These are phyloP conservation scores for Sanguinoderma infundibulare DNA, from an alignment of 1,284 basidiomycete genomes.

Conservation along the genomic window DNA sequence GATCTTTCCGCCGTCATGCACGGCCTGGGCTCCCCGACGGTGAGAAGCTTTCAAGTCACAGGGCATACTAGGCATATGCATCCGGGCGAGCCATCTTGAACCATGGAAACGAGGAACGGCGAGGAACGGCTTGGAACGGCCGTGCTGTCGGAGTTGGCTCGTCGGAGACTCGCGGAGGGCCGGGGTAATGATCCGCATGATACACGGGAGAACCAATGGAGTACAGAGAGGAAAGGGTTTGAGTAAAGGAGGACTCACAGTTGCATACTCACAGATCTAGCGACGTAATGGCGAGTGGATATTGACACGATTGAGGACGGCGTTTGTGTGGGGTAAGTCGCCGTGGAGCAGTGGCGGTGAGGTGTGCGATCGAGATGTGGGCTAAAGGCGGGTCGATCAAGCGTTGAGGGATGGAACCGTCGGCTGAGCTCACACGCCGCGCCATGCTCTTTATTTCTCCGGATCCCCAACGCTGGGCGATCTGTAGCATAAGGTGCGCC, in stretches of 20 bases:
- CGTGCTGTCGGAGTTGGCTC: too few species aligned
- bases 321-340: slow-evolving; percentile 18
- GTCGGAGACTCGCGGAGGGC: too few species aligned
- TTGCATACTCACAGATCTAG: too few species aligned
- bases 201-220: not conserved
- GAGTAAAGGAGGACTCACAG: too few species aligned
- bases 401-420: not conserved
- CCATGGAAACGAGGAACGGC: slow-evolving; percentile 16
- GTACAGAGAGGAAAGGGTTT: not conserved
- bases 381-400: slow-evolving; percentile 4
- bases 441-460: not conserved
- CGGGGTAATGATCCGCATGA: not conserved
- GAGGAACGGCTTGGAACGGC: not conserved
- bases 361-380: not conserved
- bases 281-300: not conserved
- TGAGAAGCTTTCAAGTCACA: too few species aligned
- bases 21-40: too few species aligned
- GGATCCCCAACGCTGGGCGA: not conserved
- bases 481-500: slow-evolving; percentile 7
- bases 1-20: too few species aligned
- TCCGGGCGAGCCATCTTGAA: not conserved
- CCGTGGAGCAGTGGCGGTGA: slow-evolving; percentile 22
- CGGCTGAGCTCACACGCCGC: not conserved
- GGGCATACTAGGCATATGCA: not conserved
- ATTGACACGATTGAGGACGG: too few species aligned